A percentile compares a stretch with the other conserved stretches of the same genome.
These are phyloP conservation scores for Chlorella vulgaris DNA, from an alignment of 139 green algal genomes.

Conservation along the genomic window DNA sequence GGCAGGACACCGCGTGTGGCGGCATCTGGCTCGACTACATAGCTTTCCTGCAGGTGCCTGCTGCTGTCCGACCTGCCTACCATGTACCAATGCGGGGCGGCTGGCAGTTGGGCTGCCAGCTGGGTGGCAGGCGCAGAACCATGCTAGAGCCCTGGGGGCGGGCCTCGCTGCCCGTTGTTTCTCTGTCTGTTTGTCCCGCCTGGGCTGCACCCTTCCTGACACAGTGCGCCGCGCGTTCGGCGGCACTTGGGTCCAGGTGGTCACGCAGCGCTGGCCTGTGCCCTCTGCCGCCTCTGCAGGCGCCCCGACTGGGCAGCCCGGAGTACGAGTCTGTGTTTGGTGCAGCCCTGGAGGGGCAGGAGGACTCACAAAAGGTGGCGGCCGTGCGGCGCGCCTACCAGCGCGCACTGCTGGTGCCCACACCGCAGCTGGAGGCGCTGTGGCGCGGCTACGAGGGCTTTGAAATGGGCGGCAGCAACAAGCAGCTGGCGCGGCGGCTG, in stretches of 20 bases:
- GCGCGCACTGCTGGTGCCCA: constrained; percentile 80
- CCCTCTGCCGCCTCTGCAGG: too few relatives aligned
- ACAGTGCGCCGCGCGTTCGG: too few relatives aligned
- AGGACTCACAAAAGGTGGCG: constrained; percentile 60
- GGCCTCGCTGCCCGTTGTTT: too few relatives aligned
- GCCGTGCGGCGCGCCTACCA: constrained; percentile 75
- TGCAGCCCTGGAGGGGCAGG: constrained; percentile 54
- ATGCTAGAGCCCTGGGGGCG: too few relatives aligned
- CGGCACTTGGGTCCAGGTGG: too few relatives aligned
- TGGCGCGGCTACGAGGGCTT: constrained; percentile 91
- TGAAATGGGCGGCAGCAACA: constrained; percentile 69
- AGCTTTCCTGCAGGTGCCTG: constrained; percentile 64
- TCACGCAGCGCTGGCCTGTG: too few relatives aligned
- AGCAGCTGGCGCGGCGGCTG: constrained; percentile 62
- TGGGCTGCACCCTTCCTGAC: too few relatives aligned
- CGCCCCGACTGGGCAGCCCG: constrained; percentile 59
- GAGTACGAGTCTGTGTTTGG: constrained; percentile 72
- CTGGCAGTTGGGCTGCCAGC: too few relatives aligned
- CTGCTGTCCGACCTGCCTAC: neutral
- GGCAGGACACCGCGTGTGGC: constrained; percentile 69
- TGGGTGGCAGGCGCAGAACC: too few relatives aligned
- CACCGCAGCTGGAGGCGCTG: constrained; percentile 73
- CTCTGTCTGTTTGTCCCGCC: too few relatives aligned
- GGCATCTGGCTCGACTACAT: constrained; percentile 89
- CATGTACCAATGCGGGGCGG: too few relatives aligned